These are phyloP conservation scores for Mrakia gelida DNA, from an alignment of 768 basidiomycete species.

Conservation along the genomic window DNA sequence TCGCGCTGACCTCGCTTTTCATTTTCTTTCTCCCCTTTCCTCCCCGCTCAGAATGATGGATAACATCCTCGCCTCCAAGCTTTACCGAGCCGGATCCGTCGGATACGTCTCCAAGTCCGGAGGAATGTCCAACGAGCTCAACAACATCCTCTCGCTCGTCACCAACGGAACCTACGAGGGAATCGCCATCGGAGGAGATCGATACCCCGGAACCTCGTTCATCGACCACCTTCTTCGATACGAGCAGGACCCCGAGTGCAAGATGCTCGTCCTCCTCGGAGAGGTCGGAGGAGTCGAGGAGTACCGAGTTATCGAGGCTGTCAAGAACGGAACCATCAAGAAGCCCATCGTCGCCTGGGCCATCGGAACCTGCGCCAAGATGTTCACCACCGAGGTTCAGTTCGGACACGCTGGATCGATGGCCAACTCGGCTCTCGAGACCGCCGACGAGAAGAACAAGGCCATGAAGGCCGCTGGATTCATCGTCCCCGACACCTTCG, in stretches of 20 bases:
- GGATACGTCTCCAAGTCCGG: constrained; percentile 99
- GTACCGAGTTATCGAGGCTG: constrained; percentile 97
- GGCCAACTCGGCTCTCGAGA: constrained; percentile 97
- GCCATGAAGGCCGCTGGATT: constrained; percentile 94
- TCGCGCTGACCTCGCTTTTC: constrained; percentile 45
- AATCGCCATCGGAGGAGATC: constrained; percentile 99
- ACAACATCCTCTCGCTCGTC: constrained; percentile 94
- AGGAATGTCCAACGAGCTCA: constrained; percentile 99
- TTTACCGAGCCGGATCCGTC: constrained; percentile 94
- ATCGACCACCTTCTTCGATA: constrained; percentile 98
- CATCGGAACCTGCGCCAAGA: constrained; percentile 99
- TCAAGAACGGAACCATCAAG: constrained; percentile 85
- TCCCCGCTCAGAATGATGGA: constrained; percentile 48
- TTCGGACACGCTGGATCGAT: constrained; percentile 98
- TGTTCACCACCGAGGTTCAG: constrained; percentile 99
- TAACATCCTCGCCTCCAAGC: constrained; percentile 97
- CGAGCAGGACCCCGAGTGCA: constrained; percentile 94
- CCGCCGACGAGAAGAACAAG: constrained; percentile 94
- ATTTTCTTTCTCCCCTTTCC: not conserved
- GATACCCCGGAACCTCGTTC: constrained; percentile 97
- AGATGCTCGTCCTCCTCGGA: constrained; percentile 97
- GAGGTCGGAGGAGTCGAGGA: constrained; percentile 99
- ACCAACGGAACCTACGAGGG: constrained; percentile 99
- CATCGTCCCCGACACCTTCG: constrained; percentile 95
- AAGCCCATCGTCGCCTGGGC: constrained; percentile 99